phyloP scores from a whole-genome alignment of 2,329 filamentous ascomycete genomes.

The Ampelomyces quisqualis region DNA sequence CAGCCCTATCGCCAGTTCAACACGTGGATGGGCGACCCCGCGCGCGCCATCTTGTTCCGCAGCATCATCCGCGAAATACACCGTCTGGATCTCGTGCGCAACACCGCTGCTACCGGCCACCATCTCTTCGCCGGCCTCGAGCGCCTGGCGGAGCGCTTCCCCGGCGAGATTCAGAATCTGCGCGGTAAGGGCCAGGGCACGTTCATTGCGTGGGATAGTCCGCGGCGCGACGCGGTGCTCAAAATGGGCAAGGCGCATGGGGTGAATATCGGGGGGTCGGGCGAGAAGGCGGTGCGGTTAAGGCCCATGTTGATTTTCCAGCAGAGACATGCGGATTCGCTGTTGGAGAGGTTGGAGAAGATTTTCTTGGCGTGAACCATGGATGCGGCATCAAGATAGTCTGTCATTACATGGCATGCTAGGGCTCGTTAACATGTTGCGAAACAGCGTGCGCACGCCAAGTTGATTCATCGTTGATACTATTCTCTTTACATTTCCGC shows the following conservation, averaged over 20 bases:
- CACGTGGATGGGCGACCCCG: constrained; percentile 95
- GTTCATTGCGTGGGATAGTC: constrained; percentile 89
- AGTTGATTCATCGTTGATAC: no score
- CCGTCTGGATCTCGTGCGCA: constrained; percentile 71
- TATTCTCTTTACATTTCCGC: no score
- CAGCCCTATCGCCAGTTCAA: constrained; percentile 96
- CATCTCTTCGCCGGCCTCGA: constrained; percentile 75
- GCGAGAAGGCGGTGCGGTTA: constrained; percentile 71
- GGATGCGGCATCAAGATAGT: no score
- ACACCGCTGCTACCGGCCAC: constrained; percentile 75
- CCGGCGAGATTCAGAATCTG: constrained; percentile 76
- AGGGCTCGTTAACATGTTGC: neutral
- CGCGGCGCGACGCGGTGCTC: constrained; percentile 75
- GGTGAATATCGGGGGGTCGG: constrained; percentile 84
- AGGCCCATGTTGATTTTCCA: constrained; percentile 92
- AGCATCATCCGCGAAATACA: constrained; percentile 82
- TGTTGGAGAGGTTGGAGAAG: constrained; percentile 77
- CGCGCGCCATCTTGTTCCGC: constrained; percentile 79
- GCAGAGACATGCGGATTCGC: constrained; percentile 83
- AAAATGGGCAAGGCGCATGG: constrained; percentile 75
- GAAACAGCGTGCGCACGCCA: no score
- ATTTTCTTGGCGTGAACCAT: constrained; percentile 52
- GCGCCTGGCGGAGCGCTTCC: constrained; percentile 67
- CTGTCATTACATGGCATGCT: no score
- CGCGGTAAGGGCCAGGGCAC: constrained; percentile 86